These are phyloP conservation scores for Gossypium arboreum DNA, from an alignment of 345 rosid species.

Conservation along the genomic window DNA sequence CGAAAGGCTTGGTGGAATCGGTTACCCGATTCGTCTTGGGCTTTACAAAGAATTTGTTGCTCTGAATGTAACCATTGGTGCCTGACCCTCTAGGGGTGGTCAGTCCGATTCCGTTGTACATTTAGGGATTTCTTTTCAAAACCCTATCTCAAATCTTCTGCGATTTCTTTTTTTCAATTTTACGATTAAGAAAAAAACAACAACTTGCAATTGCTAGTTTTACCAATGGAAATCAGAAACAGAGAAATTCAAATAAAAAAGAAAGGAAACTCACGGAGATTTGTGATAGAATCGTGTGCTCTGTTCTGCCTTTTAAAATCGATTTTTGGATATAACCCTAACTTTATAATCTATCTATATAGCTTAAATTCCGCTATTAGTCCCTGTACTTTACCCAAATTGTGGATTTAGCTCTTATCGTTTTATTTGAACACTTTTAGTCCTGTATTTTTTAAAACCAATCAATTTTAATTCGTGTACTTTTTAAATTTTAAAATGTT, in stretches of 20 bases:
- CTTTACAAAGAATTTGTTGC: constrained; percentile 79
- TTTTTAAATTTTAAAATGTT: too few species aligned
- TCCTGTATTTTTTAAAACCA: too few species aligned
- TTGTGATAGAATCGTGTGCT: neutral
- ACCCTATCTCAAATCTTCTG: constrained; percentile 5
- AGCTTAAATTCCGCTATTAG: too few species aligned
- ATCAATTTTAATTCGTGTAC: too few species aligned
- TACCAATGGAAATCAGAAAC: neutral
- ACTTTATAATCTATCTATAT: neutral
- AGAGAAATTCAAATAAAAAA: neutral
- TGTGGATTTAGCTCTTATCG: too few species aligned
- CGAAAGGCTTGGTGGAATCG: constrained; percentile 57
- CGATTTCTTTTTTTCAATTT: neutral
- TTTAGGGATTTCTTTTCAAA: constrained; percentile 13
- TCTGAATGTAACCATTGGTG: constrained; percentile 88
- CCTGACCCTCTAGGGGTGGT: constrained; percentile 98
- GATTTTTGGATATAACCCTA: neutral
- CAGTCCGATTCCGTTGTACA: constrained; percentile 94
- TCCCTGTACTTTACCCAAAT: too few species aligned
- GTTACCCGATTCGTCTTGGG: constrained; percentile 64
- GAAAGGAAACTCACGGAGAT: neutral
- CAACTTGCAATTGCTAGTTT: neutral
- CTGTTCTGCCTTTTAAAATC: neutral
- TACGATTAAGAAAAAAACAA: neutral
- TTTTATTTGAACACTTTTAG: too few species aligned